Percentiles rank a stretch among this genome's conserved stretches.
Evolutionary conservation across 2,329 filamentous ascomycete species (phyloP).

Genomic region (Pseudogymnoascus verrucosus): DNA sequence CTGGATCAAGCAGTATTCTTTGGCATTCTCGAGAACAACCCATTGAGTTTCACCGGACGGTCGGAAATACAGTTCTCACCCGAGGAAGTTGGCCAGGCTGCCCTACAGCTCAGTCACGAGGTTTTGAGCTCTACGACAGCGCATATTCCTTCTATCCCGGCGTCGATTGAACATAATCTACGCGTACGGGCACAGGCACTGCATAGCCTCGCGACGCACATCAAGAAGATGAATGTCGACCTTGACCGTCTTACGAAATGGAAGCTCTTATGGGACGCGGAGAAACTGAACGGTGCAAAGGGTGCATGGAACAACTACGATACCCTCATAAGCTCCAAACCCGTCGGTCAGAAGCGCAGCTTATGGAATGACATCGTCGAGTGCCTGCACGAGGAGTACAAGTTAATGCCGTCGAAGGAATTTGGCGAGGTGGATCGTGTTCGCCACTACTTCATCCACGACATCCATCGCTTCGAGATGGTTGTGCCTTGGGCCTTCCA

Average conservation of each 20-base stretch:
- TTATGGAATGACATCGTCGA: slow-evolving; percentile 68
- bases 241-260: slow-evolving; percentile 65
- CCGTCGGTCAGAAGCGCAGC: slow-evolving; percentile 55
- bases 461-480: slow-evolving; percentile 63
- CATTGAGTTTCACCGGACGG: slow-evolving; percentile 73
- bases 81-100: slow-evolving; percentile 67
- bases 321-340: slow-evolving; percentile 50
- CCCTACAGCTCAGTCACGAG: slow-evolving; percentile 69
- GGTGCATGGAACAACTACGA: slow-evolving; percentile 78
- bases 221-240: slow-evolving; percentile 57
- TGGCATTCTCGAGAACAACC: slow-evolving; percentile 70
- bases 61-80: slow-evolving; percentile 58
- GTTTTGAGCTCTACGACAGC: slow-evolving; percentile 70
- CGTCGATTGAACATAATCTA: slow-evolving; percentile 76
- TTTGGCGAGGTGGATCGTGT: slow-evolving; percentile 69
- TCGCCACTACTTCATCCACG: slow-evolving; percentile 78
- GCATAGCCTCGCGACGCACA: slow-evolving; percentile 63
- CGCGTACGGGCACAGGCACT: slow-evolving; percentile 64
- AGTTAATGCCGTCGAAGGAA: slow-evolving; percentile 55
- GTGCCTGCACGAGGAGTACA: slow-evolving; percentile 68
- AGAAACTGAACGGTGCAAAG: slow-evolving; percentile 76
- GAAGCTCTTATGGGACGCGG: slow-evolving; percentile 79
- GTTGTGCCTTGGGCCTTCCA: slow-evolving; percentile 74
- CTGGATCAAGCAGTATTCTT: slow-evolving; percentile 94
- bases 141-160: slow-evolving; percentile 64